Percentiles rank a stretch among this genome's conserved stretches.
phyloP scores from a whole-genome alignment of 352 stramenopile species.

The Phytophthora cajani region DNA sequence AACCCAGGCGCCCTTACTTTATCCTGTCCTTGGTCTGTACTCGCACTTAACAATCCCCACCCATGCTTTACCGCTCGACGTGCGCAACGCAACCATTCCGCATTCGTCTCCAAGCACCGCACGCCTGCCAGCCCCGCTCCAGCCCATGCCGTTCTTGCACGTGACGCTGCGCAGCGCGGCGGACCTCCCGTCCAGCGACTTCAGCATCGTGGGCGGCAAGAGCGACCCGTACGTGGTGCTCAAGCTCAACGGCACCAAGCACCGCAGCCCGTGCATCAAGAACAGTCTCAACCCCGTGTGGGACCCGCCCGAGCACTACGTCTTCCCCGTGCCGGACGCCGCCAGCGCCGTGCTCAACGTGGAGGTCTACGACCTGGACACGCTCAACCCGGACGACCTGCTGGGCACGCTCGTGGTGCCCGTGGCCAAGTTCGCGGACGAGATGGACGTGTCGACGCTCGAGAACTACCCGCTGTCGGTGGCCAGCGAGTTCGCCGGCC shows the following conservation, averaged over 20 bases:
- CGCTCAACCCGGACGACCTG: slow-evolving; percentile 68
- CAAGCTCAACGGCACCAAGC: slow-evolving; percentile 51
- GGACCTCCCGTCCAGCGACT: slow-evolving; percentile 73
- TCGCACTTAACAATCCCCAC: slow-evolving; percentile 3
- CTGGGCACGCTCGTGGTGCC: slow-evolving; percentile 62
- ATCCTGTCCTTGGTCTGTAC: background rate
- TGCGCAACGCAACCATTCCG: slow-evolving; percentile 7
- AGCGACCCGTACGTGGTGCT: slow-evolving; percentile 82
- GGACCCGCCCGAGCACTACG: slow-evolving; percentile 62
- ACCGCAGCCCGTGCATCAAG: slow-evolving; percentile 67
- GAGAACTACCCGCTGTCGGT: slow-evolving; percentile 65
- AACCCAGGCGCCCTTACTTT: slow-evolving; percentile 6
- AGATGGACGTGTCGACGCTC: slow-evolving; percentile 48
- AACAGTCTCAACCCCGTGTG: slow-evolving; percentile 76
- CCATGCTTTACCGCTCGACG: slow-evolving; percentile 1
- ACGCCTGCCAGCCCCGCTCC: background rate
- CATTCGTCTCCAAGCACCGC: slow-evolving; percentile 13
- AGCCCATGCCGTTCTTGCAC: slow-evolving; percentile 53
- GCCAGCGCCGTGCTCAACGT: slow-evolving; percentile 55
- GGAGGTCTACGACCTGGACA: slow-evolving; percentile 74
- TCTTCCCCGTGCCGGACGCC: slow-evolving; percentile 58
- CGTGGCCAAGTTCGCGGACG: slow-evolving; percentile 53
- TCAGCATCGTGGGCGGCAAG: slow-evolving; percentile 57
- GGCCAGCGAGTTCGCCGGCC: slow-evolving; percentile 42
- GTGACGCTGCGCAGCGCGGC: slow-evolving; percentile 55